These are phyloP conservation scores for Clarireedia sp. DNA, from an alignment of 2,329 filamentous ascomycete species.

Conservation along the genomic window DNA sequence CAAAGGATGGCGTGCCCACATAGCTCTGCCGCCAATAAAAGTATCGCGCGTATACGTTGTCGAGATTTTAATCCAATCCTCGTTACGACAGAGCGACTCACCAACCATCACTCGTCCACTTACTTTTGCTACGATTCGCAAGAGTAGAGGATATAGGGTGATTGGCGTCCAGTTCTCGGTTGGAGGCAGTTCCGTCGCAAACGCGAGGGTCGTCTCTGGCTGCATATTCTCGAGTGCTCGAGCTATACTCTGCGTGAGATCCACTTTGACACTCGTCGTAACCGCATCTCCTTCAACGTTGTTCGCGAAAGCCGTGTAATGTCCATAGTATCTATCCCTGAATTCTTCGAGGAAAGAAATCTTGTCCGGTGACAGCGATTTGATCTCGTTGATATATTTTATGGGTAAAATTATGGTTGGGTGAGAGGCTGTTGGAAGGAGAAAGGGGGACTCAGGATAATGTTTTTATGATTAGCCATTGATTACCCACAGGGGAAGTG, in stretches of 20 bases:
- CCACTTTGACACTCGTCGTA: conserved; percentile 14
- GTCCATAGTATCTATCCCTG: conserved; percentile 3
- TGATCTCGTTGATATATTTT: conserved; percentile 4
- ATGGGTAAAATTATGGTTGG: conserved; percentile 1
- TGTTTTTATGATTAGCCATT: neutral
- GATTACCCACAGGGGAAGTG: neutral
- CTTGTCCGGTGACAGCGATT: conserved; percentile 3
- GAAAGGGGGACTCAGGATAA: neutral
- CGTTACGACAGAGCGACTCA: conserved; percentile 18
- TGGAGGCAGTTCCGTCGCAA: conserved; percentile 14
- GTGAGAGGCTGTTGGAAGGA: neutral
- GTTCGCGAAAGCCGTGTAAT: conserved; percentile 1
- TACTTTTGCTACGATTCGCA: conserved; percentile 33
- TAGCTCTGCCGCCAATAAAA: neutral
- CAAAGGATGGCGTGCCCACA: conserved; percentile 1
- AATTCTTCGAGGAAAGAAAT: conserved; percentile 2
- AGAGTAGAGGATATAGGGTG: conserved; percentile 28
- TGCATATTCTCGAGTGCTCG: conserved; percentile 18
- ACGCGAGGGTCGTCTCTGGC: conserved; percentile 19
- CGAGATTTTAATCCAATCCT: conserved; percentile 21
- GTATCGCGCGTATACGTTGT: conserved; percentile 16
- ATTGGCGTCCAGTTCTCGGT: conserved; percentile 27
- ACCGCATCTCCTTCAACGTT: conserved; percentile 1
- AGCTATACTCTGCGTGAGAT: conserved; percentile 22
- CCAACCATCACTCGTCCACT: conserved; percentile 30